phyloP scores from a whole-genome alignment of 2,329 filamentous ascomycete genomes.

The Teratosphaeria destructans region DNA sequence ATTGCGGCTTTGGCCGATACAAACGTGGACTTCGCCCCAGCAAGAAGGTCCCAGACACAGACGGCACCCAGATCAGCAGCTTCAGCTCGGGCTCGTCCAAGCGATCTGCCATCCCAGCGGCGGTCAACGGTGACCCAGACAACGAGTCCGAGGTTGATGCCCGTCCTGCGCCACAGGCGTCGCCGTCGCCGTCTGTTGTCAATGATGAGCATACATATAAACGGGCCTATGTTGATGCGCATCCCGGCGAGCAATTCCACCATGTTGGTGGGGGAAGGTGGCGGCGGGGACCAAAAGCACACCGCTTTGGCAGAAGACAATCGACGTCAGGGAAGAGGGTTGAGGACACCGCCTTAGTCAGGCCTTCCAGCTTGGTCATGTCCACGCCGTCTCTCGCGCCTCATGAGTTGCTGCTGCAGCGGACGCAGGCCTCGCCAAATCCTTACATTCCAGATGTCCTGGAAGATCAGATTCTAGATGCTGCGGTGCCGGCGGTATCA shows the following conservation, averaged over 20 bases:
- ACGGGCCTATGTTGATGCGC: neutral
- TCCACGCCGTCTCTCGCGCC: neutral
- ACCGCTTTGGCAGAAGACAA: neutral
- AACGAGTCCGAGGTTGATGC: neutral
- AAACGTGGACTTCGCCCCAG: constrained; percentile 13
- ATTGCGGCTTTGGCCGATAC: constrained; percentile 20
- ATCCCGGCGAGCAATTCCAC: constrained; percentile 1
- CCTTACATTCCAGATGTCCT: neutral
- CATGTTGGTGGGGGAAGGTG: neutral
- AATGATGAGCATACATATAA: neutral
- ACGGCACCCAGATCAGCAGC: neutral
- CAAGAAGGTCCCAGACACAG: neutral
- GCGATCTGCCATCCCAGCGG: neutral
- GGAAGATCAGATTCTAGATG: neutral
- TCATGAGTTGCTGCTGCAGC: neutral
- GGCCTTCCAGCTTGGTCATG: neutral
- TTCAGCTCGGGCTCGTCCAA: neutral
- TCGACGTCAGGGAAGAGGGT: neutral
- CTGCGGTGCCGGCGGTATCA: neutral
- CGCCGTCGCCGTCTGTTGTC: neutral
- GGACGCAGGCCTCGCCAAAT: neutral
- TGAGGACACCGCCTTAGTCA: neutral
- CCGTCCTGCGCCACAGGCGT: neutral
- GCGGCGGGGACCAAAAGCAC: neutral
- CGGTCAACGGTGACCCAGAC: neutral